phyloP scores from a whole-genome alignment of 352 stramenopile species.

The Pythium angustatum region DNA sequence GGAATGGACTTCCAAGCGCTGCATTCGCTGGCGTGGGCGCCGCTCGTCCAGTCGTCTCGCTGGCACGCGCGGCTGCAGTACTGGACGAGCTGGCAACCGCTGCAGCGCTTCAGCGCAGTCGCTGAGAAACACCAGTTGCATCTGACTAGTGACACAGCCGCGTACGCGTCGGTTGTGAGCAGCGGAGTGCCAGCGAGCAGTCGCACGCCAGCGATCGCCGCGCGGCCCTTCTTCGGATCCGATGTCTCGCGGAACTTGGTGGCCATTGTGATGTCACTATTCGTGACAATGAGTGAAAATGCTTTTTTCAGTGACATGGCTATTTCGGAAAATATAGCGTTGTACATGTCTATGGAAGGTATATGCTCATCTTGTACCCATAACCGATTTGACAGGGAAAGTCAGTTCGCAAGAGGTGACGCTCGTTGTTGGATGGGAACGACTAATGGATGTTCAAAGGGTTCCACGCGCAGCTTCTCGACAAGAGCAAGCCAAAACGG shows the following conservation, averaged over 20 bases:
- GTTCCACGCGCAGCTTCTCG: no score
- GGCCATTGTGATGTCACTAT: neutral
- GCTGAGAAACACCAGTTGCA: conserved; percentile 58
- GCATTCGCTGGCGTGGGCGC: conserved; percentile 54
- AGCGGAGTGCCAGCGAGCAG: conserved; percentile 38
- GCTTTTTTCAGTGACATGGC: neutral
- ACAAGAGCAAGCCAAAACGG: no score
- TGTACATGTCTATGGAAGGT: neutral
- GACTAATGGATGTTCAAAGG: no score
- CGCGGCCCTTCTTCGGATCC: conserved; percentile 47
- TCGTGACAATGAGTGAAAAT: neutral
- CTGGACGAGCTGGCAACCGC: conserved; percentile 53
- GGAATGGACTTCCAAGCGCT: conserved; percentile 45
- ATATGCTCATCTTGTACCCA: conserved; percentile 2
- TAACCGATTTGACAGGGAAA: conserved; percentile 7
- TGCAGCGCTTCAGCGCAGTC: conserved; percentile 42
- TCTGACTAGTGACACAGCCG: conserved; percentile 35
- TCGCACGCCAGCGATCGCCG: conserved; percentile 36
- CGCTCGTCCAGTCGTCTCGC: conserved; percentile 50
- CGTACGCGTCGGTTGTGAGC: conserved; percentile 34
- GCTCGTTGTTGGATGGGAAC: no score
- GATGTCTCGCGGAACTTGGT: conserved; percentile 18
- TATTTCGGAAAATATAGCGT: conserved; percentile 1
- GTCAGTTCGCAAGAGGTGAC: neutral
- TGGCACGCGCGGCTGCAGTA: conserved; percentile 76